phyloP scores from a whole-genome alignment of 106 monocot genomes.

The Phalaenopsis equestris region DNA sequence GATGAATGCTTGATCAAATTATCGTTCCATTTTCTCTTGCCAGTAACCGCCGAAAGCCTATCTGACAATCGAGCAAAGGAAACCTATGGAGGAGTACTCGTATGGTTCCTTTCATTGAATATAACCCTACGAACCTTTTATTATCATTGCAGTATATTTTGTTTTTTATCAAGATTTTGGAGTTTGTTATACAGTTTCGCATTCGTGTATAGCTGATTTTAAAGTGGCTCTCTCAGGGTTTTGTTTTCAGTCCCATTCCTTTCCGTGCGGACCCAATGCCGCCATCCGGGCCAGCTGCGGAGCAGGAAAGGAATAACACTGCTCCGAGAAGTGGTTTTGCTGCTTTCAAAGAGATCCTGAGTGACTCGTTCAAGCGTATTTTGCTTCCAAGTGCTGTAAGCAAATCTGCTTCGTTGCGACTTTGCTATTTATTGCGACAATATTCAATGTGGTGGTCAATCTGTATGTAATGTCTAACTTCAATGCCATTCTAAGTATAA shows the following conservation, averaged over 20 bases:
- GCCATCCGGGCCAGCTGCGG: conserved; percentile 18
- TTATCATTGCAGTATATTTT: not conserved
- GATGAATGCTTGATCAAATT: not conserved
- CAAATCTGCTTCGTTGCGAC: not conserved
- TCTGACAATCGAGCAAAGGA: conserved; percentile 68
- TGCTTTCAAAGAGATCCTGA: conserved; percentile 29
- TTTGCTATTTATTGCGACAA: not conserved
- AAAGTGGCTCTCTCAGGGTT: conserved; percentile 32
- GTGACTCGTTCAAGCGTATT: conserved; percentile 35
- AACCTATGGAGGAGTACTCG: conserved; percentile 75
- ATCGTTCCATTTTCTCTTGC: not conserved
- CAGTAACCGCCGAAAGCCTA: conserved; percentile 62
- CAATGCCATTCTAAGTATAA: not conserved
- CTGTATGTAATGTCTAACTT: not conserved
- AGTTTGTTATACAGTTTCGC: not conserved
- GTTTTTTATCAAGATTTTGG: not conserved
- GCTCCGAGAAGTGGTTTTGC: conserved; percentile 15
- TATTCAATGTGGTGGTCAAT: not conserved
- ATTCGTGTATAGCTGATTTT: not conserved
- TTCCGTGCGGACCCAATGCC: conserved; percentile 41
- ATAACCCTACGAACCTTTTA: not conserved
- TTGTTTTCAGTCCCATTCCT: conserved; percentile 72
- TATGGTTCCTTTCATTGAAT: conserved; percentile 2
- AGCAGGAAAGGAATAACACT: conserved; percentile 19
- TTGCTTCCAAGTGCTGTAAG: conserved; percentile 36